Conservation (phyloP, 352 stramenopile genomes). For the Phytophthora colocasiae region DNA sequence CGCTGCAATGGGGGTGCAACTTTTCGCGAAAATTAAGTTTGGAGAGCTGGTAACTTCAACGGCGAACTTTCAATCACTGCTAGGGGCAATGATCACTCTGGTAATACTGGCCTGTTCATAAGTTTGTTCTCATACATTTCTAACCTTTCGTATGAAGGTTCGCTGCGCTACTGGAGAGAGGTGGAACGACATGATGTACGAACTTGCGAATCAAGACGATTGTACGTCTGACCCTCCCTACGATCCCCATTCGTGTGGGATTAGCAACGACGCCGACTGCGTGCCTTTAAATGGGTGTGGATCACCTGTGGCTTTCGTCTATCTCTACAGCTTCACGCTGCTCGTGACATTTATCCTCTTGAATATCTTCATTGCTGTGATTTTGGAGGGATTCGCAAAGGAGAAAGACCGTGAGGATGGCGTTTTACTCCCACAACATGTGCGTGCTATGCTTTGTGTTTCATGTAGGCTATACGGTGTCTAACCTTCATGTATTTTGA, state of each 20-base stretch:
- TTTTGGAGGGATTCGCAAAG: constrained; percentile 91
- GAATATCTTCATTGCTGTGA: constrained; percentile 94
- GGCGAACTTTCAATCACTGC: constrained; percentile 90
- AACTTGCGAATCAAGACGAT: constrained; percentile 64
- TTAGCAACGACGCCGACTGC: constrained; percentile 58
- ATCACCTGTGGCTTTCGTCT: constrained; percentile 66
- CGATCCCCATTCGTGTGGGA: constrained; percentile 66
- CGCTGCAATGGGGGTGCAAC: constrained; percentile 88
- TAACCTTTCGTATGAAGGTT: constrained; percentile 51
- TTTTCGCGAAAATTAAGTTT: constrained; percentile 90
- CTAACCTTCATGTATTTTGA: neutral
- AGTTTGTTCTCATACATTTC: neutral
- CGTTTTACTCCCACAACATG: constrained; percentile 61
- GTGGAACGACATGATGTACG: constrained; percentile 94
- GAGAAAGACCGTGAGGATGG: constrained; percentile 72
- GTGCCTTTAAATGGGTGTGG: constrained; percentile 75
- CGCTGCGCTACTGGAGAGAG: constrained; percentile 92
- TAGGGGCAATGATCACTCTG: constrained; percentile 70
- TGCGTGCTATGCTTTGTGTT: constrained; percentile 26
- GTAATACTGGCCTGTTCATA: constrained; percentile 23
- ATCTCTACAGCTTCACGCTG: constrained; percentile 91
- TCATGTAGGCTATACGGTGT: neutral
- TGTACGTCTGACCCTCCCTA: constrained; percentile 56
- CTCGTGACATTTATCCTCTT: constrained; percentile 91
- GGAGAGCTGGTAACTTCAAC: constrained; percentile 67